phyloP scores from a whole-genome alignment of 2,329 filamentous ascomycete genomes.

The Fusarium udum region DNA sequence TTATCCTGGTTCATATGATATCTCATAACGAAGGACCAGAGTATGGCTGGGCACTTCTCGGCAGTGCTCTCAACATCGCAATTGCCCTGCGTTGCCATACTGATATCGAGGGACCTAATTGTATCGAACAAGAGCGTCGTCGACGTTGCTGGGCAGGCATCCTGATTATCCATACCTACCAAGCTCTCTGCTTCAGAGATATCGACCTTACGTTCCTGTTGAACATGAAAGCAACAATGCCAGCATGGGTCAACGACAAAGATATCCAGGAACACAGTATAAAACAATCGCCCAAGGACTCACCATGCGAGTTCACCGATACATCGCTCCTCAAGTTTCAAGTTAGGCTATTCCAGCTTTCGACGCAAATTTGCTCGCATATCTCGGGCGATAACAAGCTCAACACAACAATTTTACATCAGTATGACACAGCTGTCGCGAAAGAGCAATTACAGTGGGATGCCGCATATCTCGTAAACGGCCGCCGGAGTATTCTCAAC shows the following conservation, averaged over 20 bases:
- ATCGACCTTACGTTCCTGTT: slow-evolving; percentile 10
- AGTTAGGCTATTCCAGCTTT: neutral
- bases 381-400: neutral
- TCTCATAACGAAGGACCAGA: slow-evolving; percentile 6
- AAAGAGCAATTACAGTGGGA: slow-evolving; percentile 9
- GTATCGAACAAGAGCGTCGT: neutral
- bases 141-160: slow-evolving; percentile 4
- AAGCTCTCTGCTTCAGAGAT: slow-evolving; percentile 1
- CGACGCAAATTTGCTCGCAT: neutral
- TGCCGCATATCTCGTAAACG: neutral
- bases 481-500: neutral
- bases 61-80: slow-evolving; percentile 4
- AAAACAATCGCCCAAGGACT: fast-evolving
- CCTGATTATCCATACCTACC: neutral
- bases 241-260: neutral
- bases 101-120: neutral
- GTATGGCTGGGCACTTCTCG: slow-evolving; percentile 13
- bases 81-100: neutral
- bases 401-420: neutral
- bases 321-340: slow-evolving; percentile 5
- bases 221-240: slow-evolving; percentile 15
- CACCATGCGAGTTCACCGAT: neutral
- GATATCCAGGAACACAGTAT: neutral
- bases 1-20: slow-evolving; percentile 6
- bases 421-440: neutral